Evolutionary conservation across 176 grass and related monocot genomes (phyloP), one percentile per base, ranked within the genome.

Genomic region (Phragmites australis): DNA sequence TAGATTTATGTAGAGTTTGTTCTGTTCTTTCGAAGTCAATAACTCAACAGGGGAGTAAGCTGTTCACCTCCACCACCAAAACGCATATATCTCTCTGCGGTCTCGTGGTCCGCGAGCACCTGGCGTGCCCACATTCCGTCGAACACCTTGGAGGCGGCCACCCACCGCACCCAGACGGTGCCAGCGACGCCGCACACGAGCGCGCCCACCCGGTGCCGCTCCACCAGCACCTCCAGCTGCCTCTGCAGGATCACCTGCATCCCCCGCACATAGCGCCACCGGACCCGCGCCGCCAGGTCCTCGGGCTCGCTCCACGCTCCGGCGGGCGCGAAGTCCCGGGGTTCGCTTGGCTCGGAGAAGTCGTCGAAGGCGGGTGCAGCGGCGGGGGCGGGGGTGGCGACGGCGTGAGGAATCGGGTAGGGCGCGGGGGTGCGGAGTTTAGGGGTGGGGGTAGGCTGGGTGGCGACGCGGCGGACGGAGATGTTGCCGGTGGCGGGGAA

Each of bases 231-330:
- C 79, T 97, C 87, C 55, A 88, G 74, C 65, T 97, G 94, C 40
- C 26, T 73, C 77, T 88, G 87, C 44, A 97, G 76, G 79, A 90
- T 97, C 48, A 94, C 79, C 82, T 97, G 94, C 64, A 97, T 54
- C 11, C 94, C 94, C 62, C 58, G 68, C 53, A 93, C 75, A 32
- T 97, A 91, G 44, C 91, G 77, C 68, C 55, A 59, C 63, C 89
- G 91, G 31, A 94, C 73, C 67, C 55, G 55, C 6, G 2, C 29
- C 0, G 62, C 89, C 16, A 93, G 50, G n/a, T 71, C 56, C 29
- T 79, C 85, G 5, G 63, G 71, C 18, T 89, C 67, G n/a, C 40
- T 40, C 56, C 47, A 55, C 4, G 37, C 19, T 0, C 49, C 22
- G 48, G n/a, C 21, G 10, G 56, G 2, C 3, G 50, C 87, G 7